Evolutionary conservation across 805 yeast genomes (phyloP), one percentile per base, ranked within the genome.

Genomic region (Brettanomyces sp.): DNA sequence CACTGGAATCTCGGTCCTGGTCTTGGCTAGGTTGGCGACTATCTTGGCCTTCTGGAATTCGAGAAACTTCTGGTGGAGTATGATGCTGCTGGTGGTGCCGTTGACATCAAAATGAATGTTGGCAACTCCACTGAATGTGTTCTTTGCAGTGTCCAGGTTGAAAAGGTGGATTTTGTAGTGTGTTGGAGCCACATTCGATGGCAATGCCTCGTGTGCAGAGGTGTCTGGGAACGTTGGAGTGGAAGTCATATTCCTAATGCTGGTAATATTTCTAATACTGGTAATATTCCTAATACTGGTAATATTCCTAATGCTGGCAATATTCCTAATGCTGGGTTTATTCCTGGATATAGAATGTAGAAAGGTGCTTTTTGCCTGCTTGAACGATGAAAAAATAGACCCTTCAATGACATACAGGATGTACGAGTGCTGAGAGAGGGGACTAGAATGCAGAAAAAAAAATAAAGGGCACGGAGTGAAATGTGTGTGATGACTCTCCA

Each of bases 131-230:
- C 55, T 55, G 55, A 73, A 80, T 1, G 70, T 59, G 51, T 70
- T 72, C 34, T 64, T 63, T 6, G 55, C 62, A 28, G 70, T 62
- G 55, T 81, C 75, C 36, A 95, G 88, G 55, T 80, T 82, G 40
- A 39, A 59, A 45, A 80, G 66, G 18, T 79, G 72, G 33, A 93
- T 62, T 45, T 79, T 76, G 61, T 93, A 91, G 64, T 85, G 85
- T 34, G 67, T 55, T 34, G 99, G 97, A 48, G 73, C 73, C 49
- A 89, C 83, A 45, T 74, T 68, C 9, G 51, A 42, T 9, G 68
- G 68, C 22, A 65, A 47, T 9, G 62, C 59, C 33, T 57, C 42
- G 69, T 68, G 55, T 86, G 95, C 49, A 80, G 76, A 55, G 12
- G 62, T 57, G 44, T 61, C 66, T 4, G 60, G 58, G 42, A 49